Evolutionary conservation across 495 filamentous ascomycete species (phyloP).

Genomic region (Rhypophila decipiens): DNA sequence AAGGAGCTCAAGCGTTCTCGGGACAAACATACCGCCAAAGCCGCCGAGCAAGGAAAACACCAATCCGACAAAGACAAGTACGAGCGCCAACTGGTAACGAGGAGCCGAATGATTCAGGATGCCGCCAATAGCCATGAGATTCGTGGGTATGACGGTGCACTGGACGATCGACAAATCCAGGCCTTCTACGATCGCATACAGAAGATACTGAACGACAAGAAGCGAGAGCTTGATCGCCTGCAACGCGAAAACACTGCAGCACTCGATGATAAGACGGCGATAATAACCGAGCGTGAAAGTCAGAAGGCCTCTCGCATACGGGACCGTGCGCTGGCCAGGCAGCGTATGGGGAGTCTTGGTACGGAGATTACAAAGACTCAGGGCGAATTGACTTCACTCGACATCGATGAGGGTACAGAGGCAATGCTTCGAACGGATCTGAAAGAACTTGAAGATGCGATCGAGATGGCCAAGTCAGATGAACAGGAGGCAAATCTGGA

Average conservation of each 20-base stretch:
- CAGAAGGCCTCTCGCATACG: slow-evolving; percentile 61
- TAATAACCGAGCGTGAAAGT: slow-evolving; percentile 62
- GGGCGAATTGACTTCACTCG: slow-evolving; percentile 58
- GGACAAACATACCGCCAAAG: slow-evolving; percentile 57
- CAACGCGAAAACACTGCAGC: slow-evolving; percentile 65
- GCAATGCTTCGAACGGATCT: slow-evolving; percentile 65
- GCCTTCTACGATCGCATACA: slow-evolving; percentile 72
- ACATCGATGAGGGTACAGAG: slow-evolving; percentile 77
- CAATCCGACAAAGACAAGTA: slow-evolving; percentile 83
- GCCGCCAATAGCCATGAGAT: slow-evolving; percentile 74
- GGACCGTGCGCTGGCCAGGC: slow-evolving; percentile 60
- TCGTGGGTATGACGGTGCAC: slow-evolving; percentile 71
- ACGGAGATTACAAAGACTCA: slow-evolving; percentile 57
- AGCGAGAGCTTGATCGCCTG: slow-evolving; percentile 64
- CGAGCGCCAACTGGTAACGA: slow-evolving; percentile 65
- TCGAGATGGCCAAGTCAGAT: slow-evolving; percentile 56
- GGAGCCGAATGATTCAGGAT: slow-evolving; percentile 68
- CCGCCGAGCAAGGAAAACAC: slow-evolving; percentile 74
- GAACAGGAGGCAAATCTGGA: slow-evolving; percentile 61
- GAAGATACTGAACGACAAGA: slow-evolving; percentile 72
- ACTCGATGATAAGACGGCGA: slow-evolving; percentile 56
- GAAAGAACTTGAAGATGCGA: slow-evolving; percentile 57
- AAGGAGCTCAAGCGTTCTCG: slow-evolving; percentile 54
- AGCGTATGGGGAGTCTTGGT: slow-evolving; percentile 65
- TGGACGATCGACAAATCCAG: slow-evolving; percentile 65